Evolutionary conservation across 2,329 filamentous ascomycete genomes (phyloP).

Genomic region (Thelonectria discophora): DNA sequence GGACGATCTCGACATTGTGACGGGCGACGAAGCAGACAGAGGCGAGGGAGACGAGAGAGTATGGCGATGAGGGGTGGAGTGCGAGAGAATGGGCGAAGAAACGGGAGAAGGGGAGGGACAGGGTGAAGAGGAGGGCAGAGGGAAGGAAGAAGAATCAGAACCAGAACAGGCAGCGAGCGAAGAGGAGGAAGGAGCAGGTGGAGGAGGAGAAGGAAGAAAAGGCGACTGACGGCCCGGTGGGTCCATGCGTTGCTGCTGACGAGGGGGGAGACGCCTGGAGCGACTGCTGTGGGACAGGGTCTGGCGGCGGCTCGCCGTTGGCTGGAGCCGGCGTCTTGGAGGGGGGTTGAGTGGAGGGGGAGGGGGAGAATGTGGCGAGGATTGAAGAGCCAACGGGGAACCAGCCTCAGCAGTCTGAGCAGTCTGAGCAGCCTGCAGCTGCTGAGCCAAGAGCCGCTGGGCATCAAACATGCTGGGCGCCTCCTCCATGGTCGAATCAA

Average conservation of each 20-base stretch:
- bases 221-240: constrained; percentile 41
- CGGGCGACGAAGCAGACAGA: constrained; percentile 31
- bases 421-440: too few relatives aligned
- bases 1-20: constrained; percentile 52
- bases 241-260: constrained; percentile 37
- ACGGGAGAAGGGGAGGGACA: constrained; percentile 29
- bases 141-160: constrained; percentile 34
- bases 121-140: constrained; percentile 32
- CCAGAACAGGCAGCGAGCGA: constrained; percentile 37
- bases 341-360: constrained; percentile 31
- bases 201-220: constrained; percentile 45
- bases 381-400: too few relatives aligned
- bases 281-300: constrained; percentile 40
- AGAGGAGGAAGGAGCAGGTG: constrained; percentile 39
- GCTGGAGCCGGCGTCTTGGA: constrained; percentile 37
- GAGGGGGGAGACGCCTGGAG: constrained; percentile 37
- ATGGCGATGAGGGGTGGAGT: constrained; percentile 29
- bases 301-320: constrained; percentile 40
- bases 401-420: too few relatives aligned
- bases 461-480: too few relatives aligned
- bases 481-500: constrained; percentile 4
- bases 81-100: constrained; percentile 28
- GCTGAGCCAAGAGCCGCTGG: too few relatives aligned
- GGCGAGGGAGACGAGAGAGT: constrained; percentile 33
- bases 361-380: constrained; percentile 30